Conservation (phyloP, 139 green algal species). For the Micractinium sp. region DNA sequence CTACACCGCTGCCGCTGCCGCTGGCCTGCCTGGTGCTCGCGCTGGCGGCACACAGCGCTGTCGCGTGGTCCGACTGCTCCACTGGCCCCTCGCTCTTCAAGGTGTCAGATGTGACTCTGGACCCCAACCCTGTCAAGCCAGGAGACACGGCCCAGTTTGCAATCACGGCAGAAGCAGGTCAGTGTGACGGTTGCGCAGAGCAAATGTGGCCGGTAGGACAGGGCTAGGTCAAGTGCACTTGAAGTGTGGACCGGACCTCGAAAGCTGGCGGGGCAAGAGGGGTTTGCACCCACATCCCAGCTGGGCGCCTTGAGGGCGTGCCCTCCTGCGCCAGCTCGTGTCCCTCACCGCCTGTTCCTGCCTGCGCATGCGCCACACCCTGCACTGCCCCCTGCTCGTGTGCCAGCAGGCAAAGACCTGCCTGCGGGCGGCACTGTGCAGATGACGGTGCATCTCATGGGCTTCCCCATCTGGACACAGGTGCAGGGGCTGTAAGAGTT, state of each 20-base stretch:
- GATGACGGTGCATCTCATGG: conserved; percentile 28
- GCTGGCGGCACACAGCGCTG: neutral
- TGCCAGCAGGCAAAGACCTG: conserved; percentile 10
- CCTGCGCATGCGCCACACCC: neutral
- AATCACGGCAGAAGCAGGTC: conserved; percentile 2
- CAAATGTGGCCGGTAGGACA: no score
- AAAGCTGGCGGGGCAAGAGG: no score
- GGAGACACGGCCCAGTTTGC: conserved; percentile 4
- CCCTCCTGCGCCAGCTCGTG: no score
- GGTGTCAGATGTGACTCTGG: neutral
- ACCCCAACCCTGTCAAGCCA: conserved; percentile 7
- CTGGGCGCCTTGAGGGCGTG: no score
- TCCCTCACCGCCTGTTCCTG: neutral
- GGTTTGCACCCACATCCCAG: no score
- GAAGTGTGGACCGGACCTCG: neutral
- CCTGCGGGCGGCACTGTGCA: neutral
- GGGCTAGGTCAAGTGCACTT: neutral
- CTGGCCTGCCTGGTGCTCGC: neutral
- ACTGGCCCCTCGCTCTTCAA: conserved; percentile 3
- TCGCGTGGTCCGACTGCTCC: neutral
- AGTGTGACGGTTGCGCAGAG: neutral
- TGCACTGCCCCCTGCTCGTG: neutral
- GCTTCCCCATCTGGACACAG: conserved; percentile 36
- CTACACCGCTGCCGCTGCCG: neutral
- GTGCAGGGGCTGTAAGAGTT: neutral